phyloP scores from a whole-genome alignment of 1,139 yeast species.

The Nakaseomyces nivariensis region DNA sequence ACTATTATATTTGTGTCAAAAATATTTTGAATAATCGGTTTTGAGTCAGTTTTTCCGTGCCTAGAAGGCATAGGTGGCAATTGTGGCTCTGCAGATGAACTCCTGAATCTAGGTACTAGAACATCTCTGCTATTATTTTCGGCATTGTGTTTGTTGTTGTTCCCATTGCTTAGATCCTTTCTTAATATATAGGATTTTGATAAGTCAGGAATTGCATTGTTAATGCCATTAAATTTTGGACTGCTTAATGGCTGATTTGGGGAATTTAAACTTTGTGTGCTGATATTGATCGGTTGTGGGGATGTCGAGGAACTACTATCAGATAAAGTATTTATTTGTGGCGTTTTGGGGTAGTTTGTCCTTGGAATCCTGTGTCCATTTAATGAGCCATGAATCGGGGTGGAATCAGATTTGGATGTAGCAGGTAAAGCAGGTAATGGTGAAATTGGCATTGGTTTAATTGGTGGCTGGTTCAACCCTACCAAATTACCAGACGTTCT shows the following conservation, averaged over 20 bases:
- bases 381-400: neutral
- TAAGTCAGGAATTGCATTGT: neutral
- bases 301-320: neutral
- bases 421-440: conserved; percentile 1
- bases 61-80: conserved; percentile 2
- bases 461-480: neutral
- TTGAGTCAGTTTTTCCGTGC: conserved; percentile 6
- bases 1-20: conserved; percentile 30
- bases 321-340: neutral
- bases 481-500: neutral
- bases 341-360: neutral
- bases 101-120: neutral
- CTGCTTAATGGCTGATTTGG: neutral
- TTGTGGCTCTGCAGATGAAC: neutral
- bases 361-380: neutral
- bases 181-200: neutral
- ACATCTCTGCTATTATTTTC: neutral
- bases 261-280: neutral
- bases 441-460: neutral
- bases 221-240: neutral
- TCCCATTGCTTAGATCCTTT: neutral
- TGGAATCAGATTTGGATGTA: neutral
- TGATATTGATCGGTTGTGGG: neutral
- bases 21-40: conserved; percentile 5
- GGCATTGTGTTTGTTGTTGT: neutral